Base-by-base conservation (phyloP, 805 yeast genomes). In the Millerozyma miso region DNA sequence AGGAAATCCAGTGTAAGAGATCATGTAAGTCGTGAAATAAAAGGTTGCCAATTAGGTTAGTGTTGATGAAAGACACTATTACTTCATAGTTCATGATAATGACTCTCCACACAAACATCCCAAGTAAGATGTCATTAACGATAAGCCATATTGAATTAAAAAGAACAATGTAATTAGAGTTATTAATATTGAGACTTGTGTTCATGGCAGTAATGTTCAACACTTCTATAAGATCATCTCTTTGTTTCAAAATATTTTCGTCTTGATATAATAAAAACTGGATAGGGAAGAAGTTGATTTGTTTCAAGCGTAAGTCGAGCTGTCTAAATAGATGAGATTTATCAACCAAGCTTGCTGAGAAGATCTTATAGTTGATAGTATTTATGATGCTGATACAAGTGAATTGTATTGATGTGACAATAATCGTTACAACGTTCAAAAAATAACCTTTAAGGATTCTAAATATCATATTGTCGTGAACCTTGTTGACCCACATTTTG, bases 101-200 rank as follows among this genome's bases (percentile, higher is more conserved):
- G 3, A 83, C 44, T 1, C 76, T 50, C 8, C 79, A 68, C 0
- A 83, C 74, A 0, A 86, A 48, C 6, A 78, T 55, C 0, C 99
- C 99, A 31, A 90, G 59, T 1, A 90, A 71, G 4, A 86, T 58
- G 59, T 93, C 99, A 59, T 93, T 91, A 3, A 81, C 61, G 0
- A 88, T 82, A 14, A 93, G 68, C 98, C 98, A 93, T 1, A 90
- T 47, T 1, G 90, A 83, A 55, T 95, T 95, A 68, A 88, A 88
- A 47, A 91, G 79, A 45, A 83, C 73, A 53, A 86, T 85, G 53
- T 85, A 86, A 56, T 84, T 67, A 34, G 75, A 69, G 46, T 71
- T 71, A 45, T 68, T 62, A 48, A 63, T 62, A 48, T 70, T 70
- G 42, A 66, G 52, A 42, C 63, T 55, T 13, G 61, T 55, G 45